Evolutionary conservation across 768 basidiomycete species (phyloP), one percentile per base, ranked within the genome.

Genomic region (Russula foetens): DNA sequence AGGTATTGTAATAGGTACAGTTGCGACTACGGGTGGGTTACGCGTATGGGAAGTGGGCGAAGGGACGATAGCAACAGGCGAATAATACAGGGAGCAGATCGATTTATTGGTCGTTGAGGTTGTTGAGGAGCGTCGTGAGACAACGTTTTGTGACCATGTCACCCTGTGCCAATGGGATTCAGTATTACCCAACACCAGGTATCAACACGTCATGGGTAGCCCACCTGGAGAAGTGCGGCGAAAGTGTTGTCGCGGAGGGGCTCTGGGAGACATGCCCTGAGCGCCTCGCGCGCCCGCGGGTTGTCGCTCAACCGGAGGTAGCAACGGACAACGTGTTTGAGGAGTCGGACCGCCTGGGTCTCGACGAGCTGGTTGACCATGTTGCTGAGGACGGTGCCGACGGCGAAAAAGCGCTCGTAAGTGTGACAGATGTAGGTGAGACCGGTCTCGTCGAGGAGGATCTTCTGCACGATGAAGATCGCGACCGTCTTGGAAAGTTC

Each of bases 391-490:
- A 99, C 97, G 8, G 96, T 97, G 19, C 96, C 97, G 56, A 99
- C 97, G 15, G 97, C 97, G 72, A 98, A 98, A 76, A 99, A 99
- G 54, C 97, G 83, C 72, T 99, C 97, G 71, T 99, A 99, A n/a
- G 97, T 99, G 74, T 99, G 97, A 69, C 97, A 98, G 69, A 98
- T 99, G 73, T 99, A 99, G 17, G 93, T 95, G 61, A 99, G 76
- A 21, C 97, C 97, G 3, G 96, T 93, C 74, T 99, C 97, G 72
- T 99, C 97, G 55, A 98, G 81, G 17, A 99, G 80, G 60, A 92
- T 92, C 69, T 99, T 99, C 73, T 99, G 97, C 4, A 99, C 97
- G 69, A 99, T 99, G 75, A 99, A 99, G 69, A 99, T 99, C 45
- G 97, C 97, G 47, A 99, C 97, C 0, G 97, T 99, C 76, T 99